These are phyloP conservation scores for Agastache rugosa DNA, from an alignment of 257 asterid species.

Conservation along the genomic window DNA sequence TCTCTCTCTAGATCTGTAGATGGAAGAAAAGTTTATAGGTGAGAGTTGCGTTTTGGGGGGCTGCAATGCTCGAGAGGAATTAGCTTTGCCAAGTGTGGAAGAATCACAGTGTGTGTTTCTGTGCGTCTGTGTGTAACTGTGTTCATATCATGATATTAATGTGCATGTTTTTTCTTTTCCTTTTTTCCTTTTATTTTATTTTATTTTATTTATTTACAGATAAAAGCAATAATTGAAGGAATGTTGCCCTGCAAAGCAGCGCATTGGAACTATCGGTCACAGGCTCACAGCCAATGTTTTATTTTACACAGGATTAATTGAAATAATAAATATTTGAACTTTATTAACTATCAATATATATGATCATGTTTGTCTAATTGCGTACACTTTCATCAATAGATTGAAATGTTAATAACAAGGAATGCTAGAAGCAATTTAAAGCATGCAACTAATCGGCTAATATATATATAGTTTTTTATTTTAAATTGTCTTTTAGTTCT, in stretches of 20 bases:
- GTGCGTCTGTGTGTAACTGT: slow-evolving; percentile 13
- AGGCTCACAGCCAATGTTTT: neutral
- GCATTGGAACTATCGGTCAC: slow-evolving; percentile 6
- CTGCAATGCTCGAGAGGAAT: slow-evolving; percentile 51
- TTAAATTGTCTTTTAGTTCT: too few relatives aligned
- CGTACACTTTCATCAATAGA: too few relatives aligned
- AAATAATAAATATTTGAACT: too few relatives aligned
- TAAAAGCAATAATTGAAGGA: slow-evolving; percentile 32
- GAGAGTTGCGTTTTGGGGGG: slow-evolving; percentile 42
- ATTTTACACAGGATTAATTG: neutral
- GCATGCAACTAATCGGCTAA: too few relatives aligned
- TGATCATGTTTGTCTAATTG: too few relatives aligned
- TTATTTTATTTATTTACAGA: slow-evolving; percentile 1
- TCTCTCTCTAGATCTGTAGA: slow-evolving; percentile 10
- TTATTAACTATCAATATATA: too few relatives aligned
- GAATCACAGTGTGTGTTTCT: slow-evolving; percentile 42
- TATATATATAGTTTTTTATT: too few relatives aligned
- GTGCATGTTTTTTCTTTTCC: slow-evolving; percentile 16
- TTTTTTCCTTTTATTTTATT: neutral
- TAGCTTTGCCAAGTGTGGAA: slow-evolving; percentile 46
- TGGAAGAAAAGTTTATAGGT: slow-evolving; percentile 2
- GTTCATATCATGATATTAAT: slow-evolving; percentile 32
- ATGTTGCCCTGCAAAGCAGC: slow-evolving; percentile 19
- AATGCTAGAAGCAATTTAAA: too few relatives aligned
- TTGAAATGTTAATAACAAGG: too few relatives aligned